Evolutionary conservation across 73 alveolate species (phyloP).

Genomic region (Paramecium caudatum): DNA sequence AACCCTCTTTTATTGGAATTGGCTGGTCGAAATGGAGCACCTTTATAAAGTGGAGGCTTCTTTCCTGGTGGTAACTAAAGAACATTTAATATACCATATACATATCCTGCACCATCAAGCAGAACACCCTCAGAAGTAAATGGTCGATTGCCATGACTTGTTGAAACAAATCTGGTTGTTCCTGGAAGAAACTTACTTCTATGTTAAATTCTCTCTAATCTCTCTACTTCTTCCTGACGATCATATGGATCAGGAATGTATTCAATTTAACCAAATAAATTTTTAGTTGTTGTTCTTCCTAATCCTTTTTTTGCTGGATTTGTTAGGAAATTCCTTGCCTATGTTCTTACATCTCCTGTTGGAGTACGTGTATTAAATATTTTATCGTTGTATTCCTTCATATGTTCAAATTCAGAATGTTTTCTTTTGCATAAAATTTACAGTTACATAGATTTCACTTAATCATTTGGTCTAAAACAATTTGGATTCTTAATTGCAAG

Average conservation of each 20-base stretch:
- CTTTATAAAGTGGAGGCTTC: constrained; percentile 43
- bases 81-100: background rate
- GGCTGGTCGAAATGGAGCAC: constrained; percentile 46
- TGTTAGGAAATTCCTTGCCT: constrained; percentile 64
- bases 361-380: background rate
- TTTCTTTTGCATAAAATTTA: background rate
- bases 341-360: constrained; percentile 29
- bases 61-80: background rate
- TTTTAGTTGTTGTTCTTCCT: constrained; percentile 65
- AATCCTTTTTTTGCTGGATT: constrained; percentile 74
- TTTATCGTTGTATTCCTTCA: constrained; percentile 41
- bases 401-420: constrained; percentile 64
- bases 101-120: constrained; percentile 61
- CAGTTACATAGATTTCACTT: constrained; percentile 37
- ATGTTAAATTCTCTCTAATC: constrained; percentile 20
- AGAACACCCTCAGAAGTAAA: constrained; percentile 17
- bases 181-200: constrained; percentile 32
- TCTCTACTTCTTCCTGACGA: constrained; percentile 65
- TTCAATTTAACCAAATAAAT: constrained; percentile 59
- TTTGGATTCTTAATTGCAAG: constrained; percentile 44
- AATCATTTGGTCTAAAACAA: constrained; percentile 35
- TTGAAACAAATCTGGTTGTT: constrained; percentile 25
- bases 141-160: constrained; percentile 53
- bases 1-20: constrained; percentile 39
- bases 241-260: constrained; percentile 72